Evolutionary conservation across 2,329 filamentous ascomycete species (phyloP).

Genomic region (Lachnellula willkommii): DNA sequence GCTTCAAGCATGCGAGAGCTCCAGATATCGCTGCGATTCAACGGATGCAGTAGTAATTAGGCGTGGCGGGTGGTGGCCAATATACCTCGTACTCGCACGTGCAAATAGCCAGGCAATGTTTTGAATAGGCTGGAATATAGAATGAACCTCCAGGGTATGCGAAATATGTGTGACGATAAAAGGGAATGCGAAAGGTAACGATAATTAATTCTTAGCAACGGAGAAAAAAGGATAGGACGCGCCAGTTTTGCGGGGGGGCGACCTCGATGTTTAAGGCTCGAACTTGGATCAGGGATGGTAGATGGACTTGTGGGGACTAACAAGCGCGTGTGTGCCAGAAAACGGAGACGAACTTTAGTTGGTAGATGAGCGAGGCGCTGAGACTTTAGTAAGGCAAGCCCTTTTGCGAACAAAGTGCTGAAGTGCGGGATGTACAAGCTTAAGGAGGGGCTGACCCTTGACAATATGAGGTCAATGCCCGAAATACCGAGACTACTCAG

Average conservation of each 20-base stretch:
- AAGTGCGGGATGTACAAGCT: slow-evolving; percentile 5
- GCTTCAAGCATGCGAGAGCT: slow-evolving; percentile 8
- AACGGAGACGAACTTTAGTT: slow-evolving; percentile 20
- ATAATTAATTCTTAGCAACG: slow-evolving; percentile 16
- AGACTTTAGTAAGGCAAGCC: slow-evolving; percentile 20
- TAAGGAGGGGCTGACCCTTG: slow-evolving; percentile 1
- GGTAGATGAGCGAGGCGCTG: slow-evolving; percentile 19
- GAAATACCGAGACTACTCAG: slow-evolving; percentile 8
- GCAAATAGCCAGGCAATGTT: slow-evolving; percentile 13
- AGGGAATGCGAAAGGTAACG: slow-evolving; percentile 8
- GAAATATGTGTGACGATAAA: slow-evolving; percentile 16
- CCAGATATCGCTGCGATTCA: slow-evolving; percentile 9
- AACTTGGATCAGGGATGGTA: slow-evolving; percentile 10
- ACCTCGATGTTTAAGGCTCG: slow-evolving; percentile 18
- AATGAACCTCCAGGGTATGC: slow-evolving; percentile 27
- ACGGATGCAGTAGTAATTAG: slow-evolving; percentile 15
- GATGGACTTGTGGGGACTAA: slow-evolving; percentile 24
- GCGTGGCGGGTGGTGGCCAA: slow-evolving; percentile 16
- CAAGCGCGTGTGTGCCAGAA: slow-evolving; percentile 18
- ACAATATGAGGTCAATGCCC: slow-evolving; percentile 2
- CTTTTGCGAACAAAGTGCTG: slow-evolving; percentile 9
- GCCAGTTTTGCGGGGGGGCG: slow-evolving; percentile 8
- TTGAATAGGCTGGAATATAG: slow-evolving; percentile 16
- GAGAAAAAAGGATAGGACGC: slow-evolving; percentile 14
- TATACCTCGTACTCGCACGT: slow-evolving; percentile 20